Base-by-base conservation (phyloP, 345 rosid species). In the Rhodomyrtus tomentosa region DNA sequence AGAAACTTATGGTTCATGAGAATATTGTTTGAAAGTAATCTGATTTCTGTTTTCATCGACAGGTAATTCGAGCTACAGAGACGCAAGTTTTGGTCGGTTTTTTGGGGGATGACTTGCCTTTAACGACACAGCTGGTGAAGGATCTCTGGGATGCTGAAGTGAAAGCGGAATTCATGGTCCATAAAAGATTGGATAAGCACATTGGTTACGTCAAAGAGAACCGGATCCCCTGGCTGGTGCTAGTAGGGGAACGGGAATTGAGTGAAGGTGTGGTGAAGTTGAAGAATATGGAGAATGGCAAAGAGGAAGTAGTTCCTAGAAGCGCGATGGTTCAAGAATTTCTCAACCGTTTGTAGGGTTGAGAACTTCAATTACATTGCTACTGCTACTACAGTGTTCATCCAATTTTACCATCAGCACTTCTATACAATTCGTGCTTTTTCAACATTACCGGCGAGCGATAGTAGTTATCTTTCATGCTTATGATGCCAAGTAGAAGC, bases 11-110 rank as follows among this genome's bases (percentile, higher is more conserved):
- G 55, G 7, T 5, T 52, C 6, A 22, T 54, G 56, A 54, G 48
- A 73, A 36, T n/a, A 42, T 36, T 12, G 3, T 73, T 73, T 22
- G 42, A 14, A 21, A 32, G n/a, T 40, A 7, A 20, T 45, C 13
- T 18, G 32, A 81, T 82, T 50, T 68, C 8, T 27, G 50, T 42
- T 51, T 56, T 16, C 49, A 82, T 86, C 16, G 84, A 73, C 90
- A 95, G 96, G 87, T 85, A 58, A 88, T 88, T 25, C 88, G 95
- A 82, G 90, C 97, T 38, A 91, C 94, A 3, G 98, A 93, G 91
- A 95, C 97, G 6, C 95, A 95, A 76, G 95, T 93, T 5, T 90
- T 94, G 86, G 92, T 96, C 83, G 88, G 92, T 83, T 88, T 94
- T 86, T 86, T 85, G 15, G 97, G 96, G 27, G 92, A 93, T 52